These are phyloP conservation scores for Solanum lycopersicoides DNA, from an alignment of 257 asterid genomes.

Conservation along the genomic window DNA sequence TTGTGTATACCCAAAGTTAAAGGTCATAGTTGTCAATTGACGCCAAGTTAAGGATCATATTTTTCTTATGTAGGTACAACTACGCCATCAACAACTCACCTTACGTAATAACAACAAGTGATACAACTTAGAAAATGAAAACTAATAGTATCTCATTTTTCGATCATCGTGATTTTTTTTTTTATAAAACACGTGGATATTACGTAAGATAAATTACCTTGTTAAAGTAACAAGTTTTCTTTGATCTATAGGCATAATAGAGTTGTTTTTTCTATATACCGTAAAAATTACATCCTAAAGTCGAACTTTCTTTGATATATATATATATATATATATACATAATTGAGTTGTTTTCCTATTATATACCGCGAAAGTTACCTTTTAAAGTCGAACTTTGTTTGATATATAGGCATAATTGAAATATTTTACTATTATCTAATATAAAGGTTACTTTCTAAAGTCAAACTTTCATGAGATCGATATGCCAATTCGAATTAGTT, in stretches of 20 bases:
- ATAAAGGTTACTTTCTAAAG: not conserved
- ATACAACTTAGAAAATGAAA: not conserved
- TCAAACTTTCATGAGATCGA: not conserved
- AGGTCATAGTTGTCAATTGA: no score
- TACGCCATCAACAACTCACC: not conserved
- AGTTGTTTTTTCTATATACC: no score
- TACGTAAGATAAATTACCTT: not conserved
- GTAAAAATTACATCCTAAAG: not conserved
- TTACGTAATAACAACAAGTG: not conserved
- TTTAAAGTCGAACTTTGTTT: not conserved
- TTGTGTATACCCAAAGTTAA: no score
- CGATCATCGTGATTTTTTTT: not conserved
- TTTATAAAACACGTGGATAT: not conserved
- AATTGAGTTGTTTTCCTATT: no score
- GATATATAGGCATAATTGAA: not conserved
- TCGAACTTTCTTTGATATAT: no score
- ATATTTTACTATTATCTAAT: no score
- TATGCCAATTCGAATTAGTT: not conserved
- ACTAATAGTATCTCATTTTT: not conserved
- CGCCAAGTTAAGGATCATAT: no score
- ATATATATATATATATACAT: not conserved
- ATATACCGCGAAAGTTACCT: no score
- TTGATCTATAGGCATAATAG: not conserved
- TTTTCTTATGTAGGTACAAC: not conserved
- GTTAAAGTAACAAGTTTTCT: not conserved